Percentiles rank a stretch among this genome's conserved stretches.
These are phyloP conservation scores for Guadua angustifolia DNA, from an alignment of 176 grass and related monocot species.

Conservation along the genomic window DNA sequence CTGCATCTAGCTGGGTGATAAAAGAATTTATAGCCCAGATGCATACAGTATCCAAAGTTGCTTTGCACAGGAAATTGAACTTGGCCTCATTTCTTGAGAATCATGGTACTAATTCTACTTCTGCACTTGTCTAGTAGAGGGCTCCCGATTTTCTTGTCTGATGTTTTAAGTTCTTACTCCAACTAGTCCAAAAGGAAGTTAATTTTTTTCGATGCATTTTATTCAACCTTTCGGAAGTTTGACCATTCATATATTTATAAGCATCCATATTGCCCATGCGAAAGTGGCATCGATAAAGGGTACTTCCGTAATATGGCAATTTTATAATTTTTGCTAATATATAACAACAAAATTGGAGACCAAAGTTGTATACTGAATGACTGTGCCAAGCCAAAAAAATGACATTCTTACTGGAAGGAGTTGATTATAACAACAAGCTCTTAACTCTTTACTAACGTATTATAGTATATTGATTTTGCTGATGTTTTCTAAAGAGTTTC, in stretches of 20 bases:
- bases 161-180: background rate
- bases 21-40: slow-evolving; percentile 96
- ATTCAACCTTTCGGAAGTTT: slow-evolving; percentile 12
- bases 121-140: slow-evolving; percentile 1
- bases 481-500: too few relatives aligned
- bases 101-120: slow-evolving; percentile 63
- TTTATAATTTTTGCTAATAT: too few relatives aligned
- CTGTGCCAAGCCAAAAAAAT: too few relatives aligned
- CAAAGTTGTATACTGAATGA: too few relatives aligned
- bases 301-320: too few relatives aligned
- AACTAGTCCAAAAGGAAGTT: background rate
- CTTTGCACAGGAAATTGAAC: slow-evolving; percentile 77
- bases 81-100: slow-evolving; percentile 83
- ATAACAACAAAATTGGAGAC: too few relatives aligned
- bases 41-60: slow-evolving; percentile 85
- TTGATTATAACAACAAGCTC: too few relatives aligned
- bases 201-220: background rate
- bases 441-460: too few relatives aligned
- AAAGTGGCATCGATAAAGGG: too few relatives aligned
- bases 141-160: background rate
- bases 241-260: background rate
- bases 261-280: background rate
- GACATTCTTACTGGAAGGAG: too few relatives aligned
- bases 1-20: slow-evolving; percentile 90
- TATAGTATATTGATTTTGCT: too few relatives aligned